A percentile compares a stretch with the other conserved stretches of the same genome.
phyloP scores from a whole-genome alignment of 352 stramenopile genomes.

The Pythium phragmitis region DNA sequence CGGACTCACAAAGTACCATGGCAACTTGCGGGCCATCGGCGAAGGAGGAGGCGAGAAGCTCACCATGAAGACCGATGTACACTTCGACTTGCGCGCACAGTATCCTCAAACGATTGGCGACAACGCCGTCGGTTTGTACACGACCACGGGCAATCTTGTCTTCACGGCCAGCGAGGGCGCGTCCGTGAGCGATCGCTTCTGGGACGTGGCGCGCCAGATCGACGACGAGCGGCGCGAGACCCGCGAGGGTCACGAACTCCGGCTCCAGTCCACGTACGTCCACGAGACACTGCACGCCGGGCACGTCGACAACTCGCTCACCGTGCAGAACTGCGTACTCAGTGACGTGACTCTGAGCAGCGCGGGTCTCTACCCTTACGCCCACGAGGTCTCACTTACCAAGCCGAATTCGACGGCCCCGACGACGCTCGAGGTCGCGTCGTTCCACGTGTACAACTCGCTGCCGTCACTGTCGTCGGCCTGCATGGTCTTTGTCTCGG shows the following conservation, averaged over 20 bases:
- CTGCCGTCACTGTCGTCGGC: slow-evolving; percentile 52
- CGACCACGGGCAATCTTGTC: slow-evolving; percentile 39
- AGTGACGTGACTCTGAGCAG: slow-evolving; percentile 44
- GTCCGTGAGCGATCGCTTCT: slow-evolving; percentile 37
- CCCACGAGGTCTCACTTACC: slow-evolving; percentile 3
- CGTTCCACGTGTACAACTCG: slow-evolving; percentile 57
- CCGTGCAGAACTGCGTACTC: slow-evolving; percentile 42
- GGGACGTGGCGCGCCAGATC: slow-evolving; percentile 50
- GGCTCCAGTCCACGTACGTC: slow-evolving; percentile 59
- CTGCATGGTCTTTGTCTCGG: slow-evolving; percentile 50
- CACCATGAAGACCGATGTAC: slow-evolving; percentile 46
- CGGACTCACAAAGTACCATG: slow-evolving; percentile 35
- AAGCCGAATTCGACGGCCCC: slow-evolving; percentile 11
- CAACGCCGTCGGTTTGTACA: slow-evolving; percentile 51
- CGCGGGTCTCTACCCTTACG: slow-evolving; percentile 34
- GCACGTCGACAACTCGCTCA: slow-evolving; percentile 32
- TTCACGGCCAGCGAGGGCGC: slow-evolving; percentile 55
- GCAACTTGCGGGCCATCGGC: slow-evolving; percentile 21
- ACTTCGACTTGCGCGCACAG: slow-evolving; percentile 41
- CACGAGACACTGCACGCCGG: slow-evolving; percentile 55
- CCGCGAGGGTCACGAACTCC: slow-evolving; percentile 51
- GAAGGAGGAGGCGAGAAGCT: background rate
- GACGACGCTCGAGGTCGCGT: slow-evolving; percentile 38
- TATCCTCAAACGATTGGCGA: slow-evolving; percentile 18
- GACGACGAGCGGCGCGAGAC: slow-evolving; percentile 46